Evolutionary conservation across 306 rosid genomes (phyloP), one percentile per base, ranked within the genome.

Genomic region (Abrus precatorius): DNA sequence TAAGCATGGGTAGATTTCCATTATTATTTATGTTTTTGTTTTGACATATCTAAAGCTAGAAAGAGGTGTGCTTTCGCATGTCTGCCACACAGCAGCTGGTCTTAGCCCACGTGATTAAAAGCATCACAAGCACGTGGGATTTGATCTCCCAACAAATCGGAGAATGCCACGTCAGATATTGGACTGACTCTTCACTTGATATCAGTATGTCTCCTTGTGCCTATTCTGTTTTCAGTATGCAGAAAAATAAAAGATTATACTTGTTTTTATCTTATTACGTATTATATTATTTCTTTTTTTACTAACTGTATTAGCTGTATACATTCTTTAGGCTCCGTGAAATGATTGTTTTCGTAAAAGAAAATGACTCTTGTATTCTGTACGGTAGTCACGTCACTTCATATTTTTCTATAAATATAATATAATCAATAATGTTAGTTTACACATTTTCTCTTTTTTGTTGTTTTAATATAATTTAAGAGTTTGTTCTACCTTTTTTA

Each of bases 91-190:
- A 64, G 52, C 69, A 74, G 56, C 20, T 77, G 89, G 83, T 83
- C 86, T 34, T 44, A 63, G 28, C 66, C 92, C 95, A 89, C 91
- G 89, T 87, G 90, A 89, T 27, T 12, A 1, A 32, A 75, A 68
- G 62, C 80, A 38, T 67, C 79, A 2, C 45, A n/a, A 72, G 75
- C 95, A 91, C 93, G 93, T 91, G 93, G 90, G 90, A 87, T 84
- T 82, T 44, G 83, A 80, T 77, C 47, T 13, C 12, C 7, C 12
- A 12, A 30, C 87, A 4, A 82, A 84, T 82, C 9, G 69, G 1
- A 36, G 1, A 2, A 0, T 11, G 88, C 80, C 91, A 87, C 74
- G 78, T 82, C 27, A 29, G 40, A 2, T 0, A 14, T 5, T 7
- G 44, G 50, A 76, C 62, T 53, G 60, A 82, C 63, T 0, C 71